Base-by-base conservation (phyloP, 371 early-diverging fungal genomes). In the Rhizopus delemar region DNA sequence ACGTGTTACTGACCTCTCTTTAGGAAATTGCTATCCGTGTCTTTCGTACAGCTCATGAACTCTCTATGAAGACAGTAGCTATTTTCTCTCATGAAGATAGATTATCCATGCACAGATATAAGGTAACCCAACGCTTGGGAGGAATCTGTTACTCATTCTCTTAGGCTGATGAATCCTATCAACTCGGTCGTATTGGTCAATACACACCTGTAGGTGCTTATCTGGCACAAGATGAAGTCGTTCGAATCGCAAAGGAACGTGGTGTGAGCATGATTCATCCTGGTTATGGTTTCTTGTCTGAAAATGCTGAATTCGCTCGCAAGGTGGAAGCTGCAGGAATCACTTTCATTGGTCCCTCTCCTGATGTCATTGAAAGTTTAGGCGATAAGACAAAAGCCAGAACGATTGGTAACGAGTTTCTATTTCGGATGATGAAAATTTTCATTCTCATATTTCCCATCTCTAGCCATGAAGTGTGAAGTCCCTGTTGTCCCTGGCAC, bases 341-440 rank as follows among this genome's bases (percentile, higher is more conserved):
- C 59, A 91, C 90, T 32, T 97, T 93, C 66, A 89, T 93, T 36
- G 97, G 97, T 15, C 98, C 97, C 4, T 70, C 85, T 5, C 82
- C 93, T 11, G 86, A 89, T 51, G 91, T 91, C 53, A 96, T 97
- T 71, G 92, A 90, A 46, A 83, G 85, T 28, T 81, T 94, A 56
- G 98, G 97, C 50, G 94, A 96, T 80, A 97, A 97, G 77, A 93
- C 94, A 33, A 90, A 92, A 73, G 96, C 98, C n/a, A 80, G 95
- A 62, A 70, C 78, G 6, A 85, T 96, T 39, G 93, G 89, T 80
- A 79, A 69, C 68, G 39, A n/a, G 35, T 9, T 9, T 15, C 36
- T 6, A 36, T 36, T 36, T 36, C 7, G 29, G 8, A 39, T 0
- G 32, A 9, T 13, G 15, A 48, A 8, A 6, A 2, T 34, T 6